Evolutionary conservation across 805 yeast genomes (phyloP).

Genomic region (Hanseniaspora guilliermondii): DNA sequence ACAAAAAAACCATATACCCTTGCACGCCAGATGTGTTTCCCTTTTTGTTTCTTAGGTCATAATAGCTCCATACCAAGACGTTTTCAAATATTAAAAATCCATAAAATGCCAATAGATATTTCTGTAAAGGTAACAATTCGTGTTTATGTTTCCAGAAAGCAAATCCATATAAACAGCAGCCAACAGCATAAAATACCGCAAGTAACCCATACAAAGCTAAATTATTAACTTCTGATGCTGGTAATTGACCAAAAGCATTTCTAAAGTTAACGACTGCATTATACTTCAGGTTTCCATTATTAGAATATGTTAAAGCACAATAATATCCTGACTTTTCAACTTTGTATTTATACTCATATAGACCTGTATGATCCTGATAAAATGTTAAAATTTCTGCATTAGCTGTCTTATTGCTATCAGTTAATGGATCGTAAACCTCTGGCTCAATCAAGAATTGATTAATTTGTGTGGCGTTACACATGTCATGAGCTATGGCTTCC

Average conservation of each 20-base stretch:
- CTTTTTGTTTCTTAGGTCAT: constrained; percentile 62
- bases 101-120: constrained; percentile 76
- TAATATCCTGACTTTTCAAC: constrained; percentile 77
- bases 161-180: constrained; percentile 71
- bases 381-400: constrained; percentile 45
- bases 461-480: constrained; percentile 43
- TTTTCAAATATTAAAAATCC: constrained; percentile 74
- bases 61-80: constrained; percentile 81
- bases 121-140: constrained; percentile 80
- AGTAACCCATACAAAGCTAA: constrained; percentile 77
- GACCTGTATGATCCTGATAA: constrained; percentile 44
- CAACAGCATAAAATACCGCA: constrained; percentile 71
- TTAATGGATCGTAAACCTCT: constrained; percentile 31
- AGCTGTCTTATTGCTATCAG: constrained; percentile 43
- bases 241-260: constrained; percentile 80
- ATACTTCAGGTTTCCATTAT: constrained; percentile 35
- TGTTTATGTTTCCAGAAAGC: constrained; percentile 74
- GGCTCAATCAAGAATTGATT: constrained; percentile 52
- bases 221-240: constrained; percentile 85
- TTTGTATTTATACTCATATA: constrained; percentile 48
- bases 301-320: constrained; percentile 65
- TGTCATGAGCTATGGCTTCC: constrained; percentile 40
- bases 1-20: constrained; percentile 63
- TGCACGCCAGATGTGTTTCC: constrained; percentile 48
- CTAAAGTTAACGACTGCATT: constrained; percentile 66